These are phyloP conservation scores for Ligustrum vulgare DNA, from an alignment of 257 asterid species.

Conservation along the genomic window DNA sequence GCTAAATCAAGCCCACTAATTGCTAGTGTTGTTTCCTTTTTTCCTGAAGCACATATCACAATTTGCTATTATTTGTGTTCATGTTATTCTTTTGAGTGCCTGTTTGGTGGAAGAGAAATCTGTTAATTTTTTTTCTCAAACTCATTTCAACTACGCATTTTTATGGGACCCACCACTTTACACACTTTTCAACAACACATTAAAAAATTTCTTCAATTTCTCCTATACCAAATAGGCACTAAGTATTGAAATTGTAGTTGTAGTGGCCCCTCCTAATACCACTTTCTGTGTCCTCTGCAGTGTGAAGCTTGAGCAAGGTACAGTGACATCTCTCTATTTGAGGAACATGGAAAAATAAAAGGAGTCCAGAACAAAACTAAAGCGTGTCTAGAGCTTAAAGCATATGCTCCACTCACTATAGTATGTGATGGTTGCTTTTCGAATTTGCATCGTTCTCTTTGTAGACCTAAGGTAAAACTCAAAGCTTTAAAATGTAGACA, in stretches of 20 bases:
- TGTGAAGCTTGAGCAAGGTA: conserved; percentile 52
- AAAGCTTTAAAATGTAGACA: background rate
- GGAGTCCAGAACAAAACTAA: conserved; percentile 51
- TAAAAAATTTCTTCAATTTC: too few species aligned
- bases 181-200: too few species aligned
- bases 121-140: too few species aligned
- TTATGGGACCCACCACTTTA: too few species aligned
- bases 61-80: background rate
- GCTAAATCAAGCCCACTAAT: background rate
- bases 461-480: conserved; percentile 42
- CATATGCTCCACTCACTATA: conserved; percentile 49
- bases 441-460: conserved; percentile 54
- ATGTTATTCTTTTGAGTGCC: background rate
- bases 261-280: background rate
- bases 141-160: too few species aligned
- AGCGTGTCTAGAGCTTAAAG: conserved; percentile 35
- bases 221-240: too few species aligned
- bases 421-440: conserved; percentile 64
- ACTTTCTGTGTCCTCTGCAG: conserved; percentile 21
- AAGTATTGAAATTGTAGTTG: background rate
- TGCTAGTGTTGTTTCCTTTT: too few species aligned
- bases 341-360: conserved; percentile 46
- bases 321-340: conserved; percentile 55
- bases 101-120: too few species aligned
- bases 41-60: background rate